Evolutionary conservation across 495 filamentous ascomycete genomes (phyloP).

Genomic region (Aspergillus affinis): DNA sequence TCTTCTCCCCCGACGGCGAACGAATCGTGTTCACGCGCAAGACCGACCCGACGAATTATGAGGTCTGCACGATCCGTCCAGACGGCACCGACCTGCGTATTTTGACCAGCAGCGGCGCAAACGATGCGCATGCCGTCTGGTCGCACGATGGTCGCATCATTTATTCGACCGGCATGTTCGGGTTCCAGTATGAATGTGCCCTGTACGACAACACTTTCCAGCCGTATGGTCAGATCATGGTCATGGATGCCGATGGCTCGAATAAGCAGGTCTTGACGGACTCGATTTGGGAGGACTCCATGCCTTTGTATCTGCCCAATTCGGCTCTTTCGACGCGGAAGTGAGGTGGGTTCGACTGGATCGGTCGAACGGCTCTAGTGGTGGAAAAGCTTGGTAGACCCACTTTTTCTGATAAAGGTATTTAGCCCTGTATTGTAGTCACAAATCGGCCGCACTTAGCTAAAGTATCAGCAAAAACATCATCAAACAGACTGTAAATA

Average conservation of each 20-base stretch:
- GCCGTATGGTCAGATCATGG: slow-evolving; percentile 35
- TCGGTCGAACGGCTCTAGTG: too few species aligned
- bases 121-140: slow-evolving; percentile 47
- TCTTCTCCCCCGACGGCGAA: slow-evolving; percentile 31
- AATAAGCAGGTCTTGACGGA: slow-evolving; percentile 33
- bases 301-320: slow-evolving; percentile 31
- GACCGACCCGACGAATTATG: slow-evolving; percentile 30
- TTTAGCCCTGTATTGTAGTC: too few species aligned
- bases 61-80: slow-evolving; percentile 37
- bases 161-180: slow-evolving; percentile 34
- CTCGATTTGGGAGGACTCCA: slow-evolving; percentile 37
- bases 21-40: slow-evolving; percentile 34
- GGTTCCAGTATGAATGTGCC: slow-evolving; percentile 33
- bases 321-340: not conserved
- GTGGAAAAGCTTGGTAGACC: too few species aligned
- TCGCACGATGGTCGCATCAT: slow-evolving; percentile 34
- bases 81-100: slow-evolving; percentile 35
- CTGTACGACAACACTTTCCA: slow-evolving; percentile 38
- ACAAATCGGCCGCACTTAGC: too few species aligned
- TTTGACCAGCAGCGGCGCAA: slow-evolving; percentile 35
- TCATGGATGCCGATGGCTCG: slow-evolving; percentile 33
- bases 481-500: too few species aligned
- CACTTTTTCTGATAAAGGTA: too few species aligned
- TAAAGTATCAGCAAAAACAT: too few species aligned
- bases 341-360: not conserved